Evolutionary conservation across 176 grass and related monocot species (phyloP), one percentile per base, ranked within the genome.

Genomic region (Triticum timopheevii): DNA sequence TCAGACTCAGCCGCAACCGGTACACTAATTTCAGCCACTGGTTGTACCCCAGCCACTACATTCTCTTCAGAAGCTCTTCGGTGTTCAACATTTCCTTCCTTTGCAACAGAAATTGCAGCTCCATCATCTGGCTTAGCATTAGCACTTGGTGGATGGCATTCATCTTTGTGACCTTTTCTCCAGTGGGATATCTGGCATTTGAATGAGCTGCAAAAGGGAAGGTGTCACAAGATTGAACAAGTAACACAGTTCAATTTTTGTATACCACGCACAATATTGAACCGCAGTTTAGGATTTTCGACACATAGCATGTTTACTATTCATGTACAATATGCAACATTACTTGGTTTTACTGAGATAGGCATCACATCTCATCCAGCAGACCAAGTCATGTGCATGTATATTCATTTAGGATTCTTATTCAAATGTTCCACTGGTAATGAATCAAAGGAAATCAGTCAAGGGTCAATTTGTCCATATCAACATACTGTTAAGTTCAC

Each of bases 121-220:
- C 36, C 90, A 58, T 77, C 79, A 88, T 78, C 64, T 3, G 71
- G 71, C 40, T 20, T 85, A 45, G 77, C 61, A 62, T 78, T 86
- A 72, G 82, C 25, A 49, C 81, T 94, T 82, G 89, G 63, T 86
- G 94, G 93, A 70, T 13, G 92, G 78, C 97, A 99, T 65, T 94
- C 92, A 58, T 94, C 87, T 90, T 97, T 99, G 81, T 99, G 97
- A 83, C 97, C 97, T 88, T 94, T 92, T 86, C 97, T 94, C 97
- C 97, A 99, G 62, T 99, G 94, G 70, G 93, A 83, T 74, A 97
- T 99, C 69, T 99, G 97, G 69, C 97, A 99, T 83, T 94, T 97
- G 40, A 93, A 93, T 65, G 97, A 99, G 83, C 97, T 99, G 83
- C 70, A 86, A 88, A 52, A 86, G 61, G 42, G 15, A 62, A 82